Percentiles rank a stretch among this genome's conserved stretches.
Evolutionary conservation across 306 rosid species (phyloP).

Genomic region (Canavalia ensiformis): DNA sequence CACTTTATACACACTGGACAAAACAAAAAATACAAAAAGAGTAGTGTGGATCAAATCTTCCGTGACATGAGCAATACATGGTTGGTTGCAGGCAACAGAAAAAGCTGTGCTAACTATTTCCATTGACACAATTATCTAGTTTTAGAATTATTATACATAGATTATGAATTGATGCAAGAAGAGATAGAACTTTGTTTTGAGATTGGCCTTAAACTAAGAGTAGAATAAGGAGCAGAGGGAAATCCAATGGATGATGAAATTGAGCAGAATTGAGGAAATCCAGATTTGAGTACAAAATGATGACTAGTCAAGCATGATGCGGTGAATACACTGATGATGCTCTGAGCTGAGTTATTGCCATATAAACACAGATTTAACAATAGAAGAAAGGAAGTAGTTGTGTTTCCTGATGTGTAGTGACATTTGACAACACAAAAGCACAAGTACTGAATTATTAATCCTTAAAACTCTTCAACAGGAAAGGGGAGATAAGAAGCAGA

Average conservation of each 20-base stretch:
- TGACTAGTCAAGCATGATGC: constrained; percentile 35
- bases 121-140: background rate
- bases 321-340: background rate
- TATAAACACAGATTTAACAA: constrained; percentile 10
- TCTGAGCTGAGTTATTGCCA: constrained; percentile 1
- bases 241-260: constrained; percentile 38
- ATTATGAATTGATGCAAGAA: background rate
- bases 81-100: background rate
- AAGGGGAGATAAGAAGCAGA: background rate
- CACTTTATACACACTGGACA: too few relatives aligned
- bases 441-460: constrained; percentile 32
- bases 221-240: background rate
- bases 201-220: background rate
- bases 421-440: constrained; percentile 42
- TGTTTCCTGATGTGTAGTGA: constrained; percentile 45
- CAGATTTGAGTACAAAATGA: constrained; percentile 16
- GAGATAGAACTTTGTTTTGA: background rate
- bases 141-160: background rate
- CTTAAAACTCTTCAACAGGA: constrained; percentile 48
- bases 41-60: background rate
- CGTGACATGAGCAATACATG: background rate
- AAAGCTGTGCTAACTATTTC: background rate
- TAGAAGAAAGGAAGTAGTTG: constrained; percentile 19
- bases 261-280: constrained; percentile 23
- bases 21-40: background rate